Evolutionary conservation across 202 grass and related monocot species (phyloP).

Genomic region (Bolboschoenoplectus hybrid): DNA sequence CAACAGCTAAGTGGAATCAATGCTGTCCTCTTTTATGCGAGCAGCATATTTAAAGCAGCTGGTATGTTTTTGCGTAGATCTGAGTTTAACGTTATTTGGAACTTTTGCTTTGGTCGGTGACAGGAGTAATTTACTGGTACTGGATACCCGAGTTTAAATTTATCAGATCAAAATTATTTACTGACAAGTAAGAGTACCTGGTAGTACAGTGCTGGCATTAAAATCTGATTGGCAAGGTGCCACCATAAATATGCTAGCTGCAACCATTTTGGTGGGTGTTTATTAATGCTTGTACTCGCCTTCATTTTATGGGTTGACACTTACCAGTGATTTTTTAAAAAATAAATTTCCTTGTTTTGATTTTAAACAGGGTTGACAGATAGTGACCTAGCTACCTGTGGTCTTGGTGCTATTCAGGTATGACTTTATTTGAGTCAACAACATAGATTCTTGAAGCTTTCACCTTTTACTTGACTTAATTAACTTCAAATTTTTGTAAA

Average conservation of each 20-base stretch:
- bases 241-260: neutral
- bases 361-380: constrained; percentile 71
- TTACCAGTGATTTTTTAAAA: neutral
- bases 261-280: constrained; percentile 45
- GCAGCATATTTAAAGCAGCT: constrained; percentile 94
- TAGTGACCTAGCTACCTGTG: constrained; percentile 83
- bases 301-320: constrained; percentile 1
- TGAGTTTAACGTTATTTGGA: constrained; percentile 17
- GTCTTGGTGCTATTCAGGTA: constrained; percentile 94
- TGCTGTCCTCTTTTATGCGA: constrained; percentile 82
- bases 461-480: neutral
- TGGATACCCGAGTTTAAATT: neutral
- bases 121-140: neutral
- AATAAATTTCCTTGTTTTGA: constrained; percentile 11
- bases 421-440: neutral
- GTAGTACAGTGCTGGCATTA: neutral
- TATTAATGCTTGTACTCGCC: neutral
- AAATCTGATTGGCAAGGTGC: neutral
- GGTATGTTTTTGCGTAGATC: constrained; percentile 45
- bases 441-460: neutral
- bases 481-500: neutral
- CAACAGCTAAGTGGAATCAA: constrained; percentile 98
- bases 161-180: constrained; percentile 8
- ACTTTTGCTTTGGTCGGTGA: neutral
- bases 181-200: constrained; percentile 1